Conservation (phyloP, 345 rosid genomes). For the Moringa oleifera region DNA sequence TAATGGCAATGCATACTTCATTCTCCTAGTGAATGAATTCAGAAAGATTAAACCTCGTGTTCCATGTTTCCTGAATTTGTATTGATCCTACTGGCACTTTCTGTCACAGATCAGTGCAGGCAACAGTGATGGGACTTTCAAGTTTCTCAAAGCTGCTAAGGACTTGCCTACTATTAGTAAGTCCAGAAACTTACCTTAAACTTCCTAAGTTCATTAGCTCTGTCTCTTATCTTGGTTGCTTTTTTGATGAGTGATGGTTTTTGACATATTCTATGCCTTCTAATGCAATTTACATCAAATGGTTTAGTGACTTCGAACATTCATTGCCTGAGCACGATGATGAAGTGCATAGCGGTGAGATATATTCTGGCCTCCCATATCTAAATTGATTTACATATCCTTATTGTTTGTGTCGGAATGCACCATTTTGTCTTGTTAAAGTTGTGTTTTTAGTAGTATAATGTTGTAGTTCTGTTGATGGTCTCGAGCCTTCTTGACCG, state of each 20-base stretch:
- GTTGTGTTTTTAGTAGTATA: too few relatives aligned
- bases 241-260: too few relatives aligned
- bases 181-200: constrained; percentile 19
- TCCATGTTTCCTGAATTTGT: not conserved
- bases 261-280: constrained; percentile 8
- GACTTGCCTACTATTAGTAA: constrained; percentile 81
- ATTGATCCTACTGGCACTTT: not conserved
- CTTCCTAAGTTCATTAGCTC: not conserved
- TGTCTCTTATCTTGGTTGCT: too few relatives aligned
- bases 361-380: not conserved
- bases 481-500: too few relatives aligned
- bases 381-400: not conserved
- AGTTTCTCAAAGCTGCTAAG: constrained; percentile 79
- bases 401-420: not conserved
- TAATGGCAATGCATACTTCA: not conserved
- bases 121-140: constrained; percentile 41
- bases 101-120: constrained; percentile 43
- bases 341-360: constrained; percentile 95
- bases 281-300: constrained; percentile 7
- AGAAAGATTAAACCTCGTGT: not conserved
- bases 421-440: not conserved
- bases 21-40: not conserved
- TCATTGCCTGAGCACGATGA: constrained; percentile 77
- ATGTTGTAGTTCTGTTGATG: too few relatives aligned
- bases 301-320: constrained; percentile 73